Evolutionary conservation across 2,329 filamentous ascomycete species (phyloP).

Genomic region (Phyllosticta paracitricarpa): DNA sequence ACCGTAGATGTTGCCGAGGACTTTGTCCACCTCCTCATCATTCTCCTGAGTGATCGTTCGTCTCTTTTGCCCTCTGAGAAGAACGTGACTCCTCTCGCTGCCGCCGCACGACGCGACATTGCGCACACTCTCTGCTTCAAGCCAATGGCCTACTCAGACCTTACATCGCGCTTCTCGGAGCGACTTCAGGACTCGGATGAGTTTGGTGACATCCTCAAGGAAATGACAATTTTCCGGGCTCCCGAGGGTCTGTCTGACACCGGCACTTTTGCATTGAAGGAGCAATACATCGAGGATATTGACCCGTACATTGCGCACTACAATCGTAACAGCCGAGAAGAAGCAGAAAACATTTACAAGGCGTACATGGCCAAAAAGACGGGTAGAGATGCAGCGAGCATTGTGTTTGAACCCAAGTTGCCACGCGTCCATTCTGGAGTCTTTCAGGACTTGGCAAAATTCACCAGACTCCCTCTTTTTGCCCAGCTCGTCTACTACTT

Average conservation of each 20-base stretch:
- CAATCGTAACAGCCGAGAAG: constrained; percentile 92
- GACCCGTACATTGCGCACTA: constrained; percentile 96
- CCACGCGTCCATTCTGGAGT: constrained; percentile 65
- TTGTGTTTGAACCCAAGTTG: constrained; percentile 85
- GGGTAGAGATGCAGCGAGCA: constrained; percentile 67
- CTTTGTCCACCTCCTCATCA: constrained; percentile 85
- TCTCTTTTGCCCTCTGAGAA: constrained; percentile 62
- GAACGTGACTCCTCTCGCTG: constrained; percentile 53
- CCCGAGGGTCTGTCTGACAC: constrained; percentile 89
- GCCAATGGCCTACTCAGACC: constrained; percentile 86
- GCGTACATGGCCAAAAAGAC: constrained; percentile 80
- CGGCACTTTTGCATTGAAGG: constrained; percentile 86
- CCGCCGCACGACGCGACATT: constrained; percentile 77
- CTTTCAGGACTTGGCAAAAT: constrained; percentile 65
- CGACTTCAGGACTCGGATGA: constrained; percentile 82
- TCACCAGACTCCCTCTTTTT: constrained; percentile 78
- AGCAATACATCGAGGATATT: constrained; percentile 74
- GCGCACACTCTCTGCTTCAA: constrained; percentile 94
- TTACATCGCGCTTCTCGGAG: constrained; percentile 76
- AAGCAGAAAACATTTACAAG: constrained; percentile 82
- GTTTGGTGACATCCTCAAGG: constrained; percentile 72
- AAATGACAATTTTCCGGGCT: constrained; percentile 80
- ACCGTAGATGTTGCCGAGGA: constrained; percentile 92
- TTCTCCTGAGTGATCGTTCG: constrained; percentile 80
- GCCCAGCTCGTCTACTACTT: constrained; percentile 84